Evolutionary conservation across 441 rosid species (phyloP).

Genomic region (Arabidopsis lyrata): DNA sequence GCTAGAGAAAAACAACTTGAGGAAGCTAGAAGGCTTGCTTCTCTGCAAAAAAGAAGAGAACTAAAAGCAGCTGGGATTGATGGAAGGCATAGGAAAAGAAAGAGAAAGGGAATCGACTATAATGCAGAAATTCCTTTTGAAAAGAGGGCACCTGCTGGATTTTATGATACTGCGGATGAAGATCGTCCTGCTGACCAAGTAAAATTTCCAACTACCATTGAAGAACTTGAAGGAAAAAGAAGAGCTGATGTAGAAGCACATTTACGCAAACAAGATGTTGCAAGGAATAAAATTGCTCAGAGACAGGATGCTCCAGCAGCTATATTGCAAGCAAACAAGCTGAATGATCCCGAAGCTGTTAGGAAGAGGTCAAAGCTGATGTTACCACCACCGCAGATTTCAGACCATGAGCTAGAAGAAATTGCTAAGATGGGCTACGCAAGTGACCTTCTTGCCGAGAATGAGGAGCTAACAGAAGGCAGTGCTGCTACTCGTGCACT

Average conservation of each 20-base stretch:
- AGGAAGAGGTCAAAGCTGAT: slow-evolving; percentile 96
- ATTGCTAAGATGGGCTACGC: slow-evolving; percentile 99
- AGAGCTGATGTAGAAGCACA: slow-evolving; percentile 91
- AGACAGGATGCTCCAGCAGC: slow-evolving; percentile 98
- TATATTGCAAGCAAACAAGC: slow-evolving; percentile 92
- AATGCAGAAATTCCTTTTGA: slow-evolving; percentile 98
- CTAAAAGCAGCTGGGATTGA: slow-evolving; percentile 98
- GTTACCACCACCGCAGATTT: slow-evolving; percentile 98
- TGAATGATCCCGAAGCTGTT: slow-evolving; percentile 95
- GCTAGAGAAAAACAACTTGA: slow-evolving; percentile 99
- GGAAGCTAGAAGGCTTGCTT: slow-evolving; percentile 99
- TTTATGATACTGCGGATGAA: slow-evolving; percentile 90
- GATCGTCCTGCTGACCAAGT: slow-evolving; percentile 85
- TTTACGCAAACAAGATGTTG: slow-evolving; percentile 85
- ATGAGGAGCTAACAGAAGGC: slow-evolving; percentile 87
- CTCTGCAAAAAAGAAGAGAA: slow-evolving; percentile 95
- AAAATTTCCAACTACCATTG: slow-evolving; percentile 89
- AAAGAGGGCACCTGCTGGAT: slow-evolving; percentile 95
- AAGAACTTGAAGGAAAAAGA: slow-evolving; percentile 94
- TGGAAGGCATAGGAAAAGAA: slow-evolving; percentile 77
- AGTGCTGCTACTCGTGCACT: slow-evolving; percentile 95
- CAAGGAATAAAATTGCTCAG: slow-evolving; percentile 87
- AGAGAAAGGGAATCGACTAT: slow-evolving; percentile 93
- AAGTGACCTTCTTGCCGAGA: slow-evolving; percentile 81
- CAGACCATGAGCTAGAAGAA: slow-evolving; percentile 92